Evolutionary conservation across 352 stramenopile genomes (phyloP).

Genomic region (Phytophthora sp.): DNA sequence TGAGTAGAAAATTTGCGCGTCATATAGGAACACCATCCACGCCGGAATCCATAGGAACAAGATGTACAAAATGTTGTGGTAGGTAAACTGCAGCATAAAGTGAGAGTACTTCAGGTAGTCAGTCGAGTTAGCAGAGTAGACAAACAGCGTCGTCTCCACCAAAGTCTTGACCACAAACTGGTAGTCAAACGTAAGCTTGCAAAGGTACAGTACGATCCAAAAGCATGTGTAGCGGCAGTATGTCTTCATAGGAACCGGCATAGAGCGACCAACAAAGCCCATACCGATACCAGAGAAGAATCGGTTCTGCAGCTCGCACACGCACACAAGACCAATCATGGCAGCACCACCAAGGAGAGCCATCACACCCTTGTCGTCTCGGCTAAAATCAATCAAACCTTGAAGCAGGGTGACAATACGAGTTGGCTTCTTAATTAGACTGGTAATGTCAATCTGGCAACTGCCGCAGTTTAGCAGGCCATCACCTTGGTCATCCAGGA

Average conservation of each 20-base stretch:
- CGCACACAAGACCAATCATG: constrained; percentile 66
- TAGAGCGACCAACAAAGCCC: constrained; percentile 76
- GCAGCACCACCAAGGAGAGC: constrained; percentile 48
- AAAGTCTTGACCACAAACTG: constrained; percentile 85
- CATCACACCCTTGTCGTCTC: constrained; percentile 39
- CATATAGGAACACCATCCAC: constrained; percentile 87
- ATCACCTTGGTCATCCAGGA: constrained; percentile 55
- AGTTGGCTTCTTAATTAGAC: constrained; percentile 52
- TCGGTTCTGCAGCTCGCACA: constrained; percentile 72
- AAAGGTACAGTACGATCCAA: constrained; percentile 76
- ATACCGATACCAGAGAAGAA: constrained; percentile 79
- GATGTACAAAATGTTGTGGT: constrained; percentile 85
- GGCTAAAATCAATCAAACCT: constrained; percentile 55
- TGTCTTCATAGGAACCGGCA: constrained; percentile 74
- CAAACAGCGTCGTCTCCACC: constrained; percentile 86
- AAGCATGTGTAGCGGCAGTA: constrained; percentile 88
- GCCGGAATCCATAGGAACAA: constrained; percentile 84
- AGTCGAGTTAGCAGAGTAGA: constrained; percentile 68
- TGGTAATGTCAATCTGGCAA: constrained; percentile 77
- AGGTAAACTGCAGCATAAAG: constrained; percentile 83
- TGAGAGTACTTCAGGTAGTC: constrained; percentile 83
- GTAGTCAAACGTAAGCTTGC: constrained; percentile 88
- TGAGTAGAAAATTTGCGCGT: constrained; percentile 88
- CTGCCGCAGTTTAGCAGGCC: constrained; percentile 75
- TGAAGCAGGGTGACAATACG: constrained; percentile 55